phyloP scores from a whole-genome alignment of 1,284 basidiomycete genomes.

The Spongispora temasekensis region DNA sequence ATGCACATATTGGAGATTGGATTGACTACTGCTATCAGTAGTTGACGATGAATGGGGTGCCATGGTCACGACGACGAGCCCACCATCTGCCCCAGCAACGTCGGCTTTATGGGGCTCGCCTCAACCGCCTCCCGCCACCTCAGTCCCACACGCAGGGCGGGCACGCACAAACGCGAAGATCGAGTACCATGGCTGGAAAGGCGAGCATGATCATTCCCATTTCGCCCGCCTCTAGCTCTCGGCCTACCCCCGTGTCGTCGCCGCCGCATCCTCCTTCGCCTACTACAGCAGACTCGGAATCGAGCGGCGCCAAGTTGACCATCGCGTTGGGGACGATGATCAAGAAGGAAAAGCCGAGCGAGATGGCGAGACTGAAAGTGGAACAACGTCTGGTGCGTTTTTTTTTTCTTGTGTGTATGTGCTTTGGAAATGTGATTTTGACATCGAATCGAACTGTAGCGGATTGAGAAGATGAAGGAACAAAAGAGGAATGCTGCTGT shows the following conservation, averaged over 20 bases:
- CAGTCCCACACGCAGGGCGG: slow-evolving; percentile 15
- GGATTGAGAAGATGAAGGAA: slow-evolving; percentile 70
- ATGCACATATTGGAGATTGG: no score
- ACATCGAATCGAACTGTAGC: slow-evolving; percentile 38
- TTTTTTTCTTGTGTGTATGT: background rate
- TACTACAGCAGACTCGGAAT: slow-evolving; percentile 6
- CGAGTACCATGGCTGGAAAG: background rate
- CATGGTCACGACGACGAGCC: slow-evolving; percentile 14
- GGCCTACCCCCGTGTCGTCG: slow-evolving; percentile 29
- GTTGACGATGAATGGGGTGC: slow-evolving; percentile 27
- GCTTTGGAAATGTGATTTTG: slow-evolving; percentile 9
- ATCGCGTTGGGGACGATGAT: slow-evolving; percentile 59
- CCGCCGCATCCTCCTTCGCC: slow-evolving; percentile 17
- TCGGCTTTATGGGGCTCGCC: slow-evolving; percentile 22
- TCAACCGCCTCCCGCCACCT: slow-evolving; percentile 19
- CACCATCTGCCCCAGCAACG: background rate
- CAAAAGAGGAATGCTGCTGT: slow-evolving; percentile 59
- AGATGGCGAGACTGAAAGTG: slow-evolving; percentile 87
- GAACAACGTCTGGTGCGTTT: slow-evolving; percentile 75
- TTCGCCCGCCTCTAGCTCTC: slow-evolving; percentile 24
- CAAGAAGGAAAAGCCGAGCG: slow-evolving; percentile 87
- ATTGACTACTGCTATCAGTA: background rate
- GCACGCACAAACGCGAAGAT: slow-evolving; percentile 11
- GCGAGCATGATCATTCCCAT: background rate
- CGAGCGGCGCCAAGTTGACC: slow-evolving; percentile 10